Evolutionary conservation across 1,139 yeast genomes (phyloP), one percentile per base, ranked within the genome.

Genomic region (Pichia sp.): DNA sequence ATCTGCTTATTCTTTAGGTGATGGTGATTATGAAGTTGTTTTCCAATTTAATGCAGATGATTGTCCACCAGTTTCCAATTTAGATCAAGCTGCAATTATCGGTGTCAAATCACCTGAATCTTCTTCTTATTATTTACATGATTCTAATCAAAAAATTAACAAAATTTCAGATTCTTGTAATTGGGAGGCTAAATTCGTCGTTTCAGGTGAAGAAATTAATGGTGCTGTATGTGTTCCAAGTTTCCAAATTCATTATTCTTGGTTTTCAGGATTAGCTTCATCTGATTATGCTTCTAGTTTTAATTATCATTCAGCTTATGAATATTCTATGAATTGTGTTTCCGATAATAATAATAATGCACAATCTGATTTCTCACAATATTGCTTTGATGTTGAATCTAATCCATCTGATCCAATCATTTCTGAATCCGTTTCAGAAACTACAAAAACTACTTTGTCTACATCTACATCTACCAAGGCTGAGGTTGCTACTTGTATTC

Each of bases 211-310:
- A 14, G 34, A 43, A 10, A 31, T 23, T 6, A 44, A 41, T n/a
- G 37, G 43, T 29, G 25, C 38, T n/a, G 43, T 53, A 5, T 55
- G 62, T 50, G 51, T 57, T 42, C 56, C 57, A 15, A 34, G 47
- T 7, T 59, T 57, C 50, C 58, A 55, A 47, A 52, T 61, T 40
- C 62, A 60, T 38, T 60, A 51, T 38, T 60, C 61, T 23, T 61
- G 63, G 56, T 47, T 52, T 21, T 46, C 54, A 1, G 54, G 53
- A 8, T 36, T 34, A n/a, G 57, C 54, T 15, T 37, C 47, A 2
- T 33, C 38, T 4, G 15, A 32, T 13, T 38, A 43, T 16, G 38
- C 45, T 15, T 31, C 42, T 2, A 15, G 33, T 6, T 55, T 62
- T 57, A 18, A 30, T 3, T 59, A 58, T 37, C 19, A 43, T 9